phyloP scores from a whole-genome alignment of 352 stramenopile genomes.

The Phytophthora sp. region DNA sequence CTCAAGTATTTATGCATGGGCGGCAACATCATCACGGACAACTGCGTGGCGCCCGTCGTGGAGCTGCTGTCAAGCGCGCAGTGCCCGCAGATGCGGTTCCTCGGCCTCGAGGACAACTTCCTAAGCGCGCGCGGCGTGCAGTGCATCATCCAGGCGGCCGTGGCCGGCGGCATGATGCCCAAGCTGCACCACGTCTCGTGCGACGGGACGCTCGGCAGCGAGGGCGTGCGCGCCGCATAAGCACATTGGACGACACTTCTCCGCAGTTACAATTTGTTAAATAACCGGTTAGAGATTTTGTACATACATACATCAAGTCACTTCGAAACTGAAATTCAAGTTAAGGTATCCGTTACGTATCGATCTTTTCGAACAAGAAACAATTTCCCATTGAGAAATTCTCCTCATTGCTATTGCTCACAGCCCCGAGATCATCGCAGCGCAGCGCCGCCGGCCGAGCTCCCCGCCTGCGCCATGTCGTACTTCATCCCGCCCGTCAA shows the following conservation, averaged over 20 bases:
- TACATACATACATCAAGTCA: constrained; percentile 17
- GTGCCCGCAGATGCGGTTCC: constrained; percentile 80
- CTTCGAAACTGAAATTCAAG: constrained; percentile 2
- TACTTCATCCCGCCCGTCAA: constrained; percentile 94
- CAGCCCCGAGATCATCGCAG: not conserved
- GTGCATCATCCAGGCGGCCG: constrained; percentile 76
- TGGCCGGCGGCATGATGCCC: constrained; percentile 82
- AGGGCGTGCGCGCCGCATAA: constrained; percentile 30
- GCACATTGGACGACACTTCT: constrained; percentile 3
- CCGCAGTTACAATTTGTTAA: constrained; percentile 42
- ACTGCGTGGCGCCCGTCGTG: constrained; percentile 73
- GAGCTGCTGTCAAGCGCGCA: constrained; percentile 61
- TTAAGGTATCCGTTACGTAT: not conserved
- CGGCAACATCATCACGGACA: constrained; percentile 88
- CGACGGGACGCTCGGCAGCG: constrained; percentile 37
- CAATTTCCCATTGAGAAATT: not conserved
- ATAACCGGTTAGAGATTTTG: constrained; percentile 23
- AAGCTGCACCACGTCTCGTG: constrained; percentile 82
- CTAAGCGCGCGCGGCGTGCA: constrained; percentile 76
- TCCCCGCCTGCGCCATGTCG: constrained; percentile 64
- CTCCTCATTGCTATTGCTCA: not conserved
- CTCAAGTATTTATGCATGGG: constrained; percentile 88
- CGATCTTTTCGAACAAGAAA: not conserved
- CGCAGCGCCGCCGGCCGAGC: not conserved
- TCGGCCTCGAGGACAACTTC: constrained; percentile 84